Evolutionary conservation across 345 rosid species (phyloP).

Genomic region (Eucalyptus globulus): DNA sequence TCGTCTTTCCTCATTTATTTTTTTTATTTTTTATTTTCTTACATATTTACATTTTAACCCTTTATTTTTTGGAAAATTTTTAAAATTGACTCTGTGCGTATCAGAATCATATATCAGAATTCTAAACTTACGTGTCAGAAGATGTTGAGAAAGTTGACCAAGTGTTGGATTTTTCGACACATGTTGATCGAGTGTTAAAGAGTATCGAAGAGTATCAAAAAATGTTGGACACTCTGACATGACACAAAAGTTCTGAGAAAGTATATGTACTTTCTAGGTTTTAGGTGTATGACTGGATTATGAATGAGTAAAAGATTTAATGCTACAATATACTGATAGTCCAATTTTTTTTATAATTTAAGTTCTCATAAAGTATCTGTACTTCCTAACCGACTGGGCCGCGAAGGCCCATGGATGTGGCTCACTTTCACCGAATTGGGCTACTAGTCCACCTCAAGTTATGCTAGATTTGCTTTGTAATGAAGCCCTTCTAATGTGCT

Average conservation of each 20-base stretch:
- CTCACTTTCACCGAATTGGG: too few relatives aligned
- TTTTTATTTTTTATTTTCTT: too few relatives aligned
- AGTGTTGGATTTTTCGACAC: rapidly evolving
- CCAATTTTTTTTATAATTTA: not conserved
- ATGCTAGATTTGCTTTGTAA: too few relatives aligned
- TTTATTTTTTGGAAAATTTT: too few relatives aligned
- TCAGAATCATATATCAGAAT: rapidly evolving
- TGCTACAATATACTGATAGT: not conserved
- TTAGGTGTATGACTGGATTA: not conserved
- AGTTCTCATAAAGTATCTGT: not conserved
- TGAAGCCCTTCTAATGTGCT: too few relatives aligned
- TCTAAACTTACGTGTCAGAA: rapidly evolving
- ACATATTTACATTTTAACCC: too few relatives aligned
- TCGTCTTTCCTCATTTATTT: too few relatives aligned
- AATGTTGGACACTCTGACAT: rapidly evolving
- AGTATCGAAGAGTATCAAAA: too few relatives aligned
- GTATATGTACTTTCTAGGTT: too few relatives aligned
- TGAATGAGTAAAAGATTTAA: not conserved
- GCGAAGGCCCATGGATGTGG: too few relatives aligned
- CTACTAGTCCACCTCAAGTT: too few relatives aligned
- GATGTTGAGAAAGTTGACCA: rapidly evolving
- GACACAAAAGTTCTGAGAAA: rapidly evolving
- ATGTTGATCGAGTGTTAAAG: rapidly evolving
- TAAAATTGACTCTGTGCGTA: rapidly evolving
- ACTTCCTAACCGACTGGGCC: too few relatives aligned